Evolutionary conservation across 192 early-diverging fungal species (phyloP).

Genomic region (Pecoramyces ruminantium): DNA sequence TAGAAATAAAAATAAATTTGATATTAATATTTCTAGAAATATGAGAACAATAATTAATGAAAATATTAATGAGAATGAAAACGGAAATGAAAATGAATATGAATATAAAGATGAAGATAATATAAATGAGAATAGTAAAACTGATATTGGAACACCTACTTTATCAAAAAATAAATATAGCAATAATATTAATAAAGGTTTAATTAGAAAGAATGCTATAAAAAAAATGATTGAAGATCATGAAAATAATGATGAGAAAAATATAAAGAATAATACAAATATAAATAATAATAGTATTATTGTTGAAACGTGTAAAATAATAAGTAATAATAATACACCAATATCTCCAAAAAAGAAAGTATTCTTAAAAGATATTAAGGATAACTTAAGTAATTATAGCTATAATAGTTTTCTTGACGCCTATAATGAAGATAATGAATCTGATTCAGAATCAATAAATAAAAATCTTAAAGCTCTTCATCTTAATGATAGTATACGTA

Average conservation of each 20-base stretch:
- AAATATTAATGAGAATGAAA: too few species aligned
- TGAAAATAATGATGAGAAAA: not conserved
- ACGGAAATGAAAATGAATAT: too few species aligned
- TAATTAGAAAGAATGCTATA: not conserved
- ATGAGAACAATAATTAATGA: too few species aligned
- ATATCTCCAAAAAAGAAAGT: not conserved
- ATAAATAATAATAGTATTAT: not conserved
- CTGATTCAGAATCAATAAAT: not conserved
- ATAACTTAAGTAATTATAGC: not conserved
- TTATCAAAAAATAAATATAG: not conserved
- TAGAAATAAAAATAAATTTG: too few species aligned
- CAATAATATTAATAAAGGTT: not conserved
- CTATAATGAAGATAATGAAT: not conserved
- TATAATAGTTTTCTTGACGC: not conserved
- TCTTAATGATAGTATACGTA: not conserved
- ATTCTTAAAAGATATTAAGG: not conserved
- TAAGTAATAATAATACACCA: not conserved
- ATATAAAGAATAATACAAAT: not conserved
- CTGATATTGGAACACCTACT: not conserved
- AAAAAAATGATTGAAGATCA: not conserved
- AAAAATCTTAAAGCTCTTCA: not conserved
- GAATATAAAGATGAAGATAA: too few species aligned
- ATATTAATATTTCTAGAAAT: too few species aligned
- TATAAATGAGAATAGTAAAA: too few species aligned
- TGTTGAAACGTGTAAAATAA: too few species aligned